Conservation (phyloP, 2,329 filamentous ascomycete genomes). For the Chrysosphaeria jannelii region DNA sequence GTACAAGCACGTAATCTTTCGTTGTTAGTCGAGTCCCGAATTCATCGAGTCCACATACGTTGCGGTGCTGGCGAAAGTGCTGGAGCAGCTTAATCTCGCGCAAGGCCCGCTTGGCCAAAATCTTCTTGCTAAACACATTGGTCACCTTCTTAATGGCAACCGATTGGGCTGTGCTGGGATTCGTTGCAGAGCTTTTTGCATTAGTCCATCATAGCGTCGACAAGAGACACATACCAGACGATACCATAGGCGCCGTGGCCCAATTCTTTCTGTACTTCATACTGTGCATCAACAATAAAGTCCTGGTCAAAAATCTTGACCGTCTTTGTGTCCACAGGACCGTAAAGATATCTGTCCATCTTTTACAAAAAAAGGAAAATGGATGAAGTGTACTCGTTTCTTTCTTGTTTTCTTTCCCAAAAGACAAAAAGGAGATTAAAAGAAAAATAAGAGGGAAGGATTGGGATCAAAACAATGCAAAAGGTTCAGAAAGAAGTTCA, state of each 20-base stretch:
- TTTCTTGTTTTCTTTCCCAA: too few species aligned
- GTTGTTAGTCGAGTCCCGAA: too few species aligned
- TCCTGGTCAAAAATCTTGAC: conserved; percentile 99
- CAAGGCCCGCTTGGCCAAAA: conserved; percentile 87
- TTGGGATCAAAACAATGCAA: background rate
- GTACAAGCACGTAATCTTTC: conserved; percentile 95
- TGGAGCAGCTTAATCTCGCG: conserved; percentile 96
- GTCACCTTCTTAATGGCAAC: conserved; percentile 99
- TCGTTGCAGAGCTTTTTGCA: conserved; percentile 76
- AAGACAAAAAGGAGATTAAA: too few species aligned
- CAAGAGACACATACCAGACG: conserved; percentile 41
- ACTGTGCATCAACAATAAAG: conserved; percentile 92
- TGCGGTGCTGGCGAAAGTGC: conserved; percentile 78
- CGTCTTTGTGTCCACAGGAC: conserved; percentile 52
- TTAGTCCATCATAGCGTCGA: conserved; percentile 14
- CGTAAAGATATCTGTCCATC: conserved; percentile 11
- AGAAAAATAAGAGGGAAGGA: too few species aligned
- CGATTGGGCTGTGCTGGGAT: conserved; percentile 68
- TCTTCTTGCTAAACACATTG: conserved; percentile 99
- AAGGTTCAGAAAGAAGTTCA: background rate
- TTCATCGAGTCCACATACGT: conserved; percentile 33
- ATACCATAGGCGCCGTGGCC: conserved; percentile 97
- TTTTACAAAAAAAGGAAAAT: background rate
- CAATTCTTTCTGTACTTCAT: conserved; percentile 94
- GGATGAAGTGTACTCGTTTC: too few species aligned